Percentiles rank a stretch among this genome's conserved stretches.
Conservation (phyloP, 2,329 filamentous ascomycete genomes). For the Trichoderma harzianum region DNA sequence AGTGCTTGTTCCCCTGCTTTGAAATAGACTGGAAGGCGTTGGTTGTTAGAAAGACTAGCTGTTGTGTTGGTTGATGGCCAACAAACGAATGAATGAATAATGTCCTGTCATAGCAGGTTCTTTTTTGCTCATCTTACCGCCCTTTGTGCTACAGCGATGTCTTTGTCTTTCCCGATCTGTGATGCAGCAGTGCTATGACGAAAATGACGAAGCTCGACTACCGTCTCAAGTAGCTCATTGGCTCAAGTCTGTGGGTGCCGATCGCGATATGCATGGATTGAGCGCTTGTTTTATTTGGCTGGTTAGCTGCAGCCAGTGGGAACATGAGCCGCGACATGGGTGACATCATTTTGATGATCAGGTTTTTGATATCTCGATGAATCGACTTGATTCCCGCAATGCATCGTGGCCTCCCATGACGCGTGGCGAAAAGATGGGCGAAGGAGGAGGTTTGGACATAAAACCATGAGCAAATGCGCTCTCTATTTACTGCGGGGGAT, state of each 20-base stretch:
- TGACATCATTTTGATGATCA: constrained; percentile 15
- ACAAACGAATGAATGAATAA: neutral
- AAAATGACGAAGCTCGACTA: neutral
- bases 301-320: constrained; percentile 7
- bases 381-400: neutral
- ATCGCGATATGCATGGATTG: constrained; percentile 18
- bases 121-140: neutral
- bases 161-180: neutral
- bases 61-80: neutral
- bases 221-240: neutral
- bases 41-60: neutral
- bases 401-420: neutral
- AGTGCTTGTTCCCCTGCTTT: neutral
- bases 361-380: neutral
- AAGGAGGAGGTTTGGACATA: neutral
- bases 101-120: neutral
- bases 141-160: neutral
- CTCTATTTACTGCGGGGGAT: neutral
- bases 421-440: neutral
- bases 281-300: neutral
- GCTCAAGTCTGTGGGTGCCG: neutral
- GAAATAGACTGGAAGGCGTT: neutral
- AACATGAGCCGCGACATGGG: neutral
- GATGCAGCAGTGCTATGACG: constrained; percentile 7
- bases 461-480: neutral